These are phyloP conservation scores for Boletus sensibilis DNA, from an alignment of 768 basidiomycete genomes.

Conservation along the genomic window DNA sequence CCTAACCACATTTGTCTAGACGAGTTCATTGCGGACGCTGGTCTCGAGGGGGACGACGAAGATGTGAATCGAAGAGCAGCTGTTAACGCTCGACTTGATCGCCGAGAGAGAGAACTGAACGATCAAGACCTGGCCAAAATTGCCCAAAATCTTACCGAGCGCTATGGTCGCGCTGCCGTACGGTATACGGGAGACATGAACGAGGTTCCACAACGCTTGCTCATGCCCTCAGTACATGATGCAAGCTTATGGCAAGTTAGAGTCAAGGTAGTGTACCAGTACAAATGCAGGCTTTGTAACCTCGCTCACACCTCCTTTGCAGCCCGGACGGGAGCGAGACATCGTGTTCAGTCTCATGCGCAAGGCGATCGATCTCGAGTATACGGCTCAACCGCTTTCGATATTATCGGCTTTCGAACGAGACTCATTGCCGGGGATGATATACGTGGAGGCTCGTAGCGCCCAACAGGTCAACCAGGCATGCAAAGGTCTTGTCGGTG, in stretches of 20 bases:
- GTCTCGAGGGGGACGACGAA: conserved; percentile 67
- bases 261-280: conserved; percentile 65
- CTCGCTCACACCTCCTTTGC: conserved; percentile 5
- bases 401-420: conserved; percentile 95
- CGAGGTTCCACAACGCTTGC: conserved; percentile 84
- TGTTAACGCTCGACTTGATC: conserved; percentile 68
- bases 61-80: conserved; percentile 46
- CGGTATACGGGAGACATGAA: conserved; percentile 92
- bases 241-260: conserved; percentile 94
- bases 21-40: conserved; percentile 64
- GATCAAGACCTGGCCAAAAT: conserved; percentile 82
- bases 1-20: conserved; percentile 40
- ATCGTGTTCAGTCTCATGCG: conserved; percentile 94
- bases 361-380: conserved; percentile 85
- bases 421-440: conserved; percentile 91
- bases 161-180: conserved; percentile 67
- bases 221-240: conserved; percentile 97
- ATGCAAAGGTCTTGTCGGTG: conserved; percentile 86
- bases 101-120: conserved; percentile 69
- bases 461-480: conserved; percentile 84
- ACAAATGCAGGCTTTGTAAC: not conserved
- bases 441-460: conserved; percentile 93
- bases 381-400: conserved; percentile 70
- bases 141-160: conserved; percentile 77
- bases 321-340: conserved; percentile 92